Evolutionary conservation across 768 basidiomycete genomes (phyloP).

Genomic region (Asterophora parasitica): DNA sequence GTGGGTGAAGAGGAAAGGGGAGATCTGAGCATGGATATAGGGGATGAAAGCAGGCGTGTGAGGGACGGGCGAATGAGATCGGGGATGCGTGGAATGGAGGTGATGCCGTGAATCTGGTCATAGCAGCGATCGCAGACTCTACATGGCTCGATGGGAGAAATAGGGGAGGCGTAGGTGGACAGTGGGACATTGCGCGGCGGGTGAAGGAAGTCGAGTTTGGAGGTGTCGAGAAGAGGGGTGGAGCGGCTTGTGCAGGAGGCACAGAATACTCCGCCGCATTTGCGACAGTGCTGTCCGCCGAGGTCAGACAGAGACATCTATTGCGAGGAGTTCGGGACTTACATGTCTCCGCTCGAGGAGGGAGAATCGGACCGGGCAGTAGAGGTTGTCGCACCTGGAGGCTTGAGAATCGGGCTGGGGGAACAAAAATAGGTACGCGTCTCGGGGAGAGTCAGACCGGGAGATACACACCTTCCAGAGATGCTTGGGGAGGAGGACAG

Average conservation of each 20-base stretch:
- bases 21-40: slow-evolving; percentile 34
- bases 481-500: slow-evolving; percentile 61
- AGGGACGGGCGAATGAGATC: slow-evolving; percentile 30
- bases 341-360: slow-evolving; percentile 75
- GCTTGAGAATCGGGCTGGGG: slow-evolving; percentile 58
- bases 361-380: slow-evolving; percentile 60
- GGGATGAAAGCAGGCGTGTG: slow-evolving; percentile 32
- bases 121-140: slow-evolving; percentile 78
- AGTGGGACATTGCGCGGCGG: slow-evolving; percentile 70
- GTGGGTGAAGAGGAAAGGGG: slow-evolving; percentile 30
- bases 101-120: slow-evolving; percentile 64
- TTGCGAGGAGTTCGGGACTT: slow-evolving; percentile 27
- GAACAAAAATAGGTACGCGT: slow-evolving; percentile 16
- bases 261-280: slow-evolving; percentile 80
- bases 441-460: slow-evolving; percentile 6
- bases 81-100: slow-evolving; percentile 39
- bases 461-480: slow-evolving; percentile 64
- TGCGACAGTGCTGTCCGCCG: slow-evolving; percentile 64
- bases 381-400: slow-evolving; percentile 65
- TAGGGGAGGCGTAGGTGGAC: slow-evolving; percentile 49
- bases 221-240: slow-evolving; percentile 69
- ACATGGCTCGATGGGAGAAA: slow-evolving; percentile 49
- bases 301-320: slow-evolving; percentile 13
- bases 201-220: slow-evolving; percentile 61
- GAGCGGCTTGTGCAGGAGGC: slow-evolving; percentile 51